Percentiles rank a stretch among this genome's conserved stretches.
Evolutionary conservation across 352 stramenopile genomes (phyloP).

Genomic region (Pythium guiyangense): DNA sequence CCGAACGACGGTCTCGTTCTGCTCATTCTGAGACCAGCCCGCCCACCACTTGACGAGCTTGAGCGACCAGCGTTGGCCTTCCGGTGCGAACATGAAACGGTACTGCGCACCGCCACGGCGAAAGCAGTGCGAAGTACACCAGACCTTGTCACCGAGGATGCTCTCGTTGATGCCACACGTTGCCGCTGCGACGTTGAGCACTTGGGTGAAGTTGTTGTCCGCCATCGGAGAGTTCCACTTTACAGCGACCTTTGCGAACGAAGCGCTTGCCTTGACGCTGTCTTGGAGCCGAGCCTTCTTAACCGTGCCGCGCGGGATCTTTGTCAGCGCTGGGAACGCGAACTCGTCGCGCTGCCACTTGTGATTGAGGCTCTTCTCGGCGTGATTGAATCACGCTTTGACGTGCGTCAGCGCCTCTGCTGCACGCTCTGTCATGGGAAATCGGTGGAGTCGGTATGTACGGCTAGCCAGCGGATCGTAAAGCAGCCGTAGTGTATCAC

Average conservation of each 20-base stretch:
- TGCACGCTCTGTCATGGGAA: background rate
- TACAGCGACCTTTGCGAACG: background rate
- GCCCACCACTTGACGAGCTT: conserved; percentile 19
- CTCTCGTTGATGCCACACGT: background rate
- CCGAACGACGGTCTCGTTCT: conserved; percentile 6
- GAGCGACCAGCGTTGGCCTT: conserved; percentile 6
- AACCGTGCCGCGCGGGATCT: background rate
- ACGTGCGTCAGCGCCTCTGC: background rate
- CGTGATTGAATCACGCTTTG: background rate
- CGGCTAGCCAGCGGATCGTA: conserved; percentile 4
- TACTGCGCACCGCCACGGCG: conserved; percentile 9
- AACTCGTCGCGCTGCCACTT: background rate
- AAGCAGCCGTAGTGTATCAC: conserved; percentile 11
- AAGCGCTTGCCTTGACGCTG: background rate
- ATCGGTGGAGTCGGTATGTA: conserved; percentile 5
- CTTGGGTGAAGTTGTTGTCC: no score
- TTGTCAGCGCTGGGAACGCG: background rate
- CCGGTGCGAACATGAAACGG: conserved; percentile 12
- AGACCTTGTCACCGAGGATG: conserved; percentile 4
- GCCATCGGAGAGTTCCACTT: no score
- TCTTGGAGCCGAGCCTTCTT: conserved; percentile 2
- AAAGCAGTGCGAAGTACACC: conserved; percentile 15
- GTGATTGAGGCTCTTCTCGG: background rate
- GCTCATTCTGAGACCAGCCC: conserved; percentile 8
- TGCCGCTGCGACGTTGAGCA: no score